A percentile compares a stretch with the other conserved stretches of the same genome.
phyloP scores from a whole-genome alignment of 108 stramenopile species.

The Nitzschia inconspicua region DNA sequence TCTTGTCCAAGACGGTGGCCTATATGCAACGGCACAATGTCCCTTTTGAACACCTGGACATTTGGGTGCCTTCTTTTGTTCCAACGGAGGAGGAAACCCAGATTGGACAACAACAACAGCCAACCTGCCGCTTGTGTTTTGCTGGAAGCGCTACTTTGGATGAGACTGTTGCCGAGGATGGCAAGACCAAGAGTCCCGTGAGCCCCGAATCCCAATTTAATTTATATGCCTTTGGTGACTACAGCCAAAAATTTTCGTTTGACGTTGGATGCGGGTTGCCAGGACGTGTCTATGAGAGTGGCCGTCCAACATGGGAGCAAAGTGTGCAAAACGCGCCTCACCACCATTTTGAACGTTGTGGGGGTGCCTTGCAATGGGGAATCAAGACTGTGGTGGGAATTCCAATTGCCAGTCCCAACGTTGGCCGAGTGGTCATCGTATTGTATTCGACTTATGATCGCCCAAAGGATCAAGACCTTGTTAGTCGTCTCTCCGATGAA shows the following conservation, averaged over 20 bases:
- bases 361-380: constrained; percentile 82
- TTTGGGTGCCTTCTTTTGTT: constrained; percentile 89
- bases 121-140: constrained; percentile 80
- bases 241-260: constrained; percentile 84
- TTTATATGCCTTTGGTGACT: constrained; percentile 78
- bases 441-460: constrained; percentile 79
- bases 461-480: constrained; percentile 69
- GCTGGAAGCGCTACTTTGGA: constrained; percentile 76
- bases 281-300: constrained; percentile 76
- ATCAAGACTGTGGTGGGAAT: constrained; percentile 81
- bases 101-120: constrained; percentile 1
- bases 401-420: constrained; percentile 77
- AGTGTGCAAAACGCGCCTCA: constrained; percentile 76
- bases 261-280: constrained; percentile 83
- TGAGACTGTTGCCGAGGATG: constrained; percentile 38
- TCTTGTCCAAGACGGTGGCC: constrained; percentile 51
- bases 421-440: constrained; percentile 75
- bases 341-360: constrained; percentile 78
- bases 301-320: constrained; percentile 83
- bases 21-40: constrained; percentile 68
- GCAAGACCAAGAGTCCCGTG: constrained; percentile 28
- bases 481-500: constrained; percentile 64
- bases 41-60: constrained; percentile 85
- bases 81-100: constrained; percentile 30
- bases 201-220: constrained; percentile 59